Base-by-base conservation (phyloP, 257 asterid species). In the Nicotiana sylvestris region DNA sequence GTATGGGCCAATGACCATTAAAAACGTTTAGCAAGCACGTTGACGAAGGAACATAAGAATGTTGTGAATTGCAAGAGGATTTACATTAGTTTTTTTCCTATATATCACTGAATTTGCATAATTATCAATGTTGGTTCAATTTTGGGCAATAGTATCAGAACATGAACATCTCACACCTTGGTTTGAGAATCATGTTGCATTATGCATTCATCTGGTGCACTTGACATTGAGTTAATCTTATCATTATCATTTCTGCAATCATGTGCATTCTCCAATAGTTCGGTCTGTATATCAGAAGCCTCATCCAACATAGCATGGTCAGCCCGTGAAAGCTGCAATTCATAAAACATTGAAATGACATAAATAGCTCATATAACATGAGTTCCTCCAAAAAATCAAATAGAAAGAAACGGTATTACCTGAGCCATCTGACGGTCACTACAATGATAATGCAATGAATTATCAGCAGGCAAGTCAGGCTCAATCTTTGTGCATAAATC, bases 361-460 rank as follows among this genome's bases (percentile, higher is more conserved):
- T 80, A 0, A 43, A 43, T 80, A n/a, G 83, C 56, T 62, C 76
- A 80, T 62, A 51, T 46, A 30, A 39, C 60, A 12, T 37, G 29
- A 60, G 37, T 21, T 56, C 66, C 58, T 30, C 53, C 69, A 37
- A 27, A 76, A 21, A 69, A 39, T 33, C 78, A 81, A 80, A 33
- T 39, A 56, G 37, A 76, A 51, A 29, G 49, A 53, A 18, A 29
- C 49, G 72, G 83, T 77, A 81, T 67, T 66, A 90, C 95, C 89
- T 87, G 88, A 79, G 84, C 67, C 56, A 65, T 81, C 25, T 82
- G 76, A 74, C 64, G 80, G 72, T 58, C 83, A 76, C 61, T 84
- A 83, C 78, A 76, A 74, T 78, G 88, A 79, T 62, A 64, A 78
- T 83, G 78, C 83, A 81, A 82, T 81, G 83, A 81, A 78, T 78